Evolutionary conservation across 176 grass and related monocot species (phyloP), one percentile per base, ranked within the genome.

Genomic region (Saccharum officinarum): DNA sequence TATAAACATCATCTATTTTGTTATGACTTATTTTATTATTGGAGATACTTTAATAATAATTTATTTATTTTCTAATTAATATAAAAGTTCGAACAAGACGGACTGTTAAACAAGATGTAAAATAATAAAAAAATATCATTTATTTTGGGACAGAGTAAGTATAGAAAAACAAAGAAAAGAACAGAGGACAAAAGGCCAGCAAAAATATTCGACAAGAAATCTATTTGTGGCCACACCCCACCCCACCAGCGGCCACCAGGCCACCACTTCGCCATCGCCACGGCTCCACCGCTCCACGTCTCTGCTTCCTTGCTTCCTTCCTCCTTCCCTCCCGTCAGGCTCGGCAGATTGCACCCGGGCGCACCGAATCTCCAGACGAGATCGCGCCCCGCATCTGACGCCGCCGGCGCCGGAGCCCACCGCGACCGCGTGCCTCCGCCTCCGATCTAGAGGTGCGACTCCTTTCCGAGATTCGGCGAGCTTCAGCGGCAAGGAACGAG

Each of bases 391-490:
- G 52, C 41, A 80, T 68, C 42, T 46, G 25, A 67, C 25, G 62
- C 28, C 28, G 10, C 17, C 28, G 41, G 6, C 61, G 61, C 26
- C 15, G 39, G 77, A 11, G 37, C 25, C 60, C 38, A 33, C 78
- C 6, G 30, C 28, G 47, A 76, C 23, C 83, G 31, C 54, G 23
- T 40, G 23, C 14, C 31, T 54, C 50, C 42, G 41, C 83, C 33
- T 77, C 41, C 78, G 83, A 86, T 86, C 83, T 54, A 41, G 52
- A 86, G 88, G 82, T 76, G 71, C 16, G 39, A 49, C 7, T 25
- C 68, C 81, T 59, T 38, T 0, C 61, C 69, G 68, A 73, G 44
- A 74, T 79, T 63, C 41, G 76, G 34, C 44, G 44, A 41, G 17
- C 79, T 64, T 61, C 23, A 11, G 60, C 60, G 60, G 23, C 60